phyloP scores from a whole-genome alignment of 768 basidiomycete genomes.

The Auriscalpium orientale region DNA sequence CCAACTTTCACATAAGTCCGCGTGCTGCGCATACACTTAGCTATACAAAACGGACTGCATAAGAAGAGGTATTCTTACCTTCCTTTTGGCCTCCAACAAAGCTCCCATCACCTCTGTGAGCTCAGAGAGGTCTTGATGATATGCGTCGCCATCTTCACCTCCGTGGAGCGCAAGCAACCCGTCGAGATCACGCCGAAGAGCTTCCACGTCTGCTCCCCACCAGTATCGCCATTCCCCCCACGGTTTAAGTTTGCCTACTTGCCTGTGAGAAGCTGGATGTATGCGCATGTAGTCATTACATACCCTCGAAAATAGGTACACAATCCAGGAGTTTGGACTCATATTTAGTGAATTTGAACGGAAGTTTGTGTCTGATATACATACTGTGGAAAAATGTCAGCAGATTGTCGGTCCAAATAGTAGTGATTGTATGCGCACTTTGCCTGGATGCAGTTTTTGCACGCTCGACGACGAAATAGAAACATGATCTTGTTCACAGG shows the following conservation, averaged over 20 bases:
- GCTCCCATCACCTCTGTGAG: too few species aligned
- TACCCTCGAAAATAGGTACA: too few species aligned
- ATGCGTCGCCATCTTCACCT: neutral
- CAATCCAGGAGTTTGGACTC: too few species aligned
- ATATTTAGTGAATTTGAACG: neutral
- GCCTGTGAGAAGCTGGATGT: neutral
- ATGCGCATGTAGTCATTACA: too few species aligned
- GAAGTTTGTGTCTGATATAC: neutral
- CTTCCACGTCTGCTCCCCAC: too few species aligned
- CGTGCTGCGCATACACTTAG: neutral
- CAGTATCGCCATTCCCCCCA: too few species aligned
- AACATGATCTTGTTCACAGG: conserved; percentile 5
- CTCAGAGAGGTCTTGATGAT: neutral
- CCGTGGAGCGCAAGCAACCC: neutral
- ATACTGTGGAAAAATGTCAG: neutral
- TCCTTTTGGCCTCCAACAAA: neutral
- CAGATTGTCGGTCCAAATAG: neutral
- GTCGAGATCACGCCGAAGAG: neutral
- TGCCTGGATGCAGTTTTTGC: conserved; percentile 2
- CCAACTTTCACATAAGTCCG: conserved; percentile 1
- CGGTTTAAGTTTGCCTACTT: neutral
- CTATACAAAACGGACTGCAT: neutral
- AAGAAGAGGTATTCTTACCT: neutral
- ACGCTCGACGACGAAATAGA: conserved; percentile 7
- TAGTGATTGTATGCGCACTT: neutral